Percentiles rank a stretch among this genome's conserved stretches.
phyloP scores from a whole-genome alignment of 331 rosid species.

The Dryas integrifolia region DNA sequence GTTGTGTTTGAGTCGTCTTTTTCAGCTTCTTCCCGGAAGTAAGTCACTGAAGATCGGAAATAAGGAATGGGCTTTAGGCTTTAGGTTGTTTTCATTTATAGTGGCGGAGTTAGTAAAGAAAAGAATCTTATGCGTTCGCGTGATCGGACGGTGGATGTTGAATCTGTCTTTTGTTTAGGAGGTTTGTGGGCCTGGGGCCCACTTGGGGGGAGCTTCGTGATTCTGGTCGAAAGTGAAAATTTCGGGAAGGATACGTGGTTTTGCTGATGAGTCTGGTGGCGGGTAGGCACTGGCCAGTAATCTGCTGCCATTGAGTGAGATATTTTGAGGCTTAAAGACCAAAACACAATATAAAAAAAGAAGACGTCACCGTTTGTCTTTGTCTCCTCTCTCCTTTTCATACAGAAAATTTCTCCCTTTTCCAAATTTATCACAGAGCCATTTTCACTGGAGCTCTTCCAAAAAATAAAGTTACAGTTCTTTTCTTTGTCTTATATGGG shows the following conservation, averaged over 20 bases:
- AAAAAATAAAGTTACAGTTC: too few relatives aligned
- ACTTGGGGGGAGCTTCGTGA: neutral
- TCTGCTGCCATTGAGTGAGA: too few relatives aligned
- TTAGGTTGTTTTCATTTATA: neutral
- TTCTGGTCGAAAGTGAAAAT: conserved; percentile 5
- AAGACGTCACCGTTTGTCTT: too few relatives aligned
- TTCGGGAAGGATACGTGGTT: conserved; percentile 12
- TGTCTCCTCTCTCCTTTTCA: too few relatives aligned
- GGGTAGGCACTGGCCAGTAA: too few relatives aligned
- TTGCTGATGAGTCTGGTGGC: neutral
- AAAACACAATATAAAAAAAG: too few relatives aligned
- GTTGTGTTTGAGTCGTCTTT: neutral
- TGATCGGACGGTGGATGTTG: neutral
- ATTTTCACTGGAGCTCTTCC: too few relatives aligned
- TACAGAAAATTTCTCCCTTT: too few relatives aligned
- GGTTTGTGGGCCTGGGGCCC: neutral
- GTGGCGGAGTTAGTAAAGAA: neutral
- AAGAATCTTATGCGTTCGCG: neutral
- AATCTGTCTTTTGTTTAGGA: neutral
- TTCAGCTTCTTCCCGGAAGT: neutral
- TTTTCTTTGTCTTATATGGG: too few relatives aligned
- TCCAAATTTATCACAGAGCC: too few relatives aligned
- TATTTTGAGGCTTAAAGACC: too few relatives aligned
- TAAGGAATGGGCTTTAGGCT: neutral
- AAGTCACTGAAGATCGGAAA: neutral